Conservation (phyloP, 2,329 filamentous ascomycete species). For the Stachybotrys echinatus region DNA sequence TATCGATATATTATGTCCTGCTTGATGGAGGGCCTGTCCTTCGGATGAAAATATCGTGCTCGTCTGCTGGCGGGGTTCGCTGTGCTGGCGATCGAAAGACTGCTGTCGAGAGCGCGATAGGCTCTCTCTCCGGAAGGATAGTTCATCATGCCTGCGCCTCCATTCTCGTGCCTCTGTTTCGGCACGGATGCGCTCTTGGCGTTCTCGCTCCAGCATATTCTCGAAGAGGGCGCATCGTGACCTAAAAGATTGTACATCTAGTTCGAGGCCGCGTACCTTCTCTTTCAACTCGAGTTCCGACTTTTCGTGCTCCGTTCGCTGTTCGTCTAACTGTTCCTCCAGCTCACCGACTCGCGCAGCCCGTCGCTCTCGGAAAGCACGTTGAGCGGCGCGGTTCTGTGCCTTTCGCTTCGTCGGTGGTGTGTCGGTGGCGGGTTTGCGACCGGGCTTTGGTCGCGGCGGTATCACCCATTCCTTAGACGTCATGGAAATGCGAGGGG, state of each 20-base stretch:
- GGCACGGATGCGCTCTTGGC: slow-evolving; percentile 39
- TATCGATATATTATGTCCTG: slow-evolving; percentile 45
- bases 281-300: slow-evolving; percentile 51
- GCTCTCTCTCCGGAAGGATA: slow-evolving; percentile 17
- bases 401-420: slow-evolving; percentile 90
- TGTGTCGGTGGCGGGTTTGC: slow-evolving; percentile 90
- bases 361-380: slow-evolving; percentile 82
- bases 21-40: slow-evolving; percentile 17
- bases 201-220: slow-evolving; percentile 56
- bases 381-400: slow-evolving; percentile 88
- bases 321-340: slow-evolving; percentile 60
- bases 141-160: slow-evolving; percentile 22
- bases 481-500: slow-evolving; percentile 57
- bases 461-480: slow-evolving; percentile 84
- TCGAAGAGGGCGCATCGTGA: slow-evolving; percentile 58
- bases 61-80: slow-evolving; percentile 15
- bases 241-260: slow-evolving; percentile 61
- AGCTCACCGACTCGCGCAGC: slow-evolving; percentile 77
- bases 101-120: slow-evolving; percentile 19
- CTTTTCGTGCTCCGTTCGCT: slow-evolving; percentile 52
- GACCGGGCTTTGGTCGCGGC: slow-evolving; percentile 79
- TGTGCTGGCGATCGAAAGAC: slow-evolving; percentile 20
- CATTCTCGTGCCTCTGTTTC: slow-evolving; percentile 34
- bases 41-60: slow-evolving; percentile 21
- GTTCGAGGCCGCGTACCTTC: slow-evolving; percentile 54